A percentile compares a stretch with the other conserved stretches of the same genome.
Evolutionary conservation across 2,329 filamentous ascomycete genomes (phyloP).

Genomic region (Trichoderma hamatum): DNA sequence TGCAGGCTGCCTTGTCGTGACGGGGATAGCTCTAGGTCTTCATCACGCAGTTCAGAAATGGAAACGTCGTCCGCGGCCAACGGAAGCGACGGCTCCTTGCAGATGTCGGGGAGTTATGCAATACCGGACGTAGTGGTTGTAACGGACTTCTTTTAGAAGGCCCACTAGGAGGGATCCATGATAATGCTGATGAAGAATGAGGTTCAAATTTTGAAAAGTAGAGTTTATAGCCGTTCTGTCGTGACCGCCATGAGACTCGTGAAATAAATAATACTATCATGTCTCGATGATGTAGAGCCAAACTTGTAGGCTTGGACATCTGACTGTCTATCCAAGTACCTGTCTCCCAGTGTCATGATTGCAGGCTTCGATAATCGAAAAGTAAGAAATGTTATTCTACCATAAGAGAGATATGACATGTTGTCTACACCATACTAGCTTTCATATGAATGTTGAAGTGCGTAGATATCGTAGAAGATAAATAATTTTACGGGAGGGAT

Average conservation of each 20-base stretch:
- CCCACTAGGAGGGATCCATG: neutral
- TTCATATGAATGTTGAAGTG: neutral
- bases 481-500: neutral
- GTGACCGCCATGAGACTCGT: neutral
- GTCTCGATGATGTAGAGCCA: neutral
- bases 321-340: neutral
- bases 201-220: neutral
- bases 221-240: neutral
- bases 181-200: neutral
- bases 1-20: too few species aligned
- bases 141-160: neutral
- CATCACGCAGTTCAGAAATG: fast-evolving
- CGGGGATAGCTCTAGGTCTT: neutral
- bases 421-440: neutral
- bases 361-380: neutral
- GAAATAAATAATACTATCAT: neutral
- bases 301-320: neutral
- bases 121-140: neutral
- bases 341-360: neutral
- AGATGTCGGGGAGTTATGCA: neutral
- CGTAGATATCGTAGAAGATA: neutral
- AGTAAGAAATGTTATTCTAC: neutral
- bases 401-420: neutral
- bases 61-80: fast-evolving
- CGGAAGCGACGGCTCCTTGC: neutral